Conservation (phyloP, 352 stramenopile genomes). For the Globisporangium emineosum region DNA sequence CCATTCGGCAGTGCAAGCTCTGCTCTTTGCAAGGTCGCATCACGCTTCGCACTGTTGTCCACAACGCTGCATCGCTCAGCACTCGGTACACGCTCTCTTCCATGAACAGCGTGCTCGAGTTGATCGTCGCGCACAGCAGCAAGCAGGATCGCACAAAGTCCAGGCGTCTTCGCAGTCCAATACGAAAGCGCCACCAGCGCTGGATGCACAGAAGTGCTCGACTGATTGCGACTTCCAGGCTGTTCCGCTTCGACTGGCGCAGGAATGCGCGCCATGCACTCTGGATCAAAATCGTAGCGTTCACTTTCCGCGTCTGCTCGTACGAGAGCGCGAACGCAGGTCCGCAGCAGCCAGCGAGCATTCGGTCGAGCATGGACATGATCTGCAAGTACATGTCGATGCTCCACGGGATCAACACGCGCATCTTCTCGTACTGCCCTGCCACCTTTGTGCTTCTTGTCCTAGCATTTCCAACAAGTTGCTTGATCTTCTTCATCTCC, state of each 20-base stretch:
- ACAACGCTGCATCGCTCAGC: slow-evolving; percentile 30
- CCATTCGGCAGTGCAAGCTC: slow-evolving; percentile 41
- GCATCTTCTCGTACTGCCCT: slow-evolving; percentile 43
- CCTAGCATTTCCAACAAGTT: not conserved
- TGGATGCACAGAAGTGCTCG: slow-evolving; percentile 62
- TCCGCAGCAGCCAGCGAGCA: slow-evolving; percentile 2
- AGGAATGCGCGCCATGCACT: slow-evolving; percentile 43
- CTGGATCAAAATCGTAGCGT: slow-evolving; percentile 53
- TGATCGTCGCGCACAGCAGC: slow-evolving; percentile 48
- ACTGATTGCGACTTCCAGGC: slow-evolving; percentile 46
- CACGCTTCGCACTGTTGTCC: slow-evolving; percentile 27
- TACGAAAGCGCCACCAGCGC: slow-evolving; percentile 63
- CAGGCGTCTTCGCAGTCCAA: slow-evolving; percentile 42
- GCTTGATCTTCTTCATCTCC: slow-evolving; percentile 36
- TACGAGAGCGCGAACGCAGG: slow-evolving; percentile 54
- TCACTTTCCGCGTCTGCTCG: slow-evolving; percentile 39
- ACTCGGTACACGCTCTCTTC: slow-evolving; percentile 47
- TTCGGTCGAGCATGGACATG: slow-evolving; percentile 36
- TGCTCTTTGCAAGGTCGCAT: slow-evolving; percentile 48
- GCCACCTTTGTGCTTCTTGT: too few species aligned
- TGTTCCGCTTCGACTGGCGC: slow-evolving; percentile 36
- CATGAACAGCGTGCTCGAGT: slow-evolving; percentile 67
- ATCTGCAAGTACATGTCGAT: slow-evolving; percentile 80
- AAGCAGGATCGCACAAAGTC: slow-evolving; percentile 49
- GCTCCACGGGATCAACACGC: slow-evolving; percentile 67